phyloP scores from a whole-genome alignment of 2,329 filamentous ascomycete genomes.

The Samsoniella hepiali region DNA sequence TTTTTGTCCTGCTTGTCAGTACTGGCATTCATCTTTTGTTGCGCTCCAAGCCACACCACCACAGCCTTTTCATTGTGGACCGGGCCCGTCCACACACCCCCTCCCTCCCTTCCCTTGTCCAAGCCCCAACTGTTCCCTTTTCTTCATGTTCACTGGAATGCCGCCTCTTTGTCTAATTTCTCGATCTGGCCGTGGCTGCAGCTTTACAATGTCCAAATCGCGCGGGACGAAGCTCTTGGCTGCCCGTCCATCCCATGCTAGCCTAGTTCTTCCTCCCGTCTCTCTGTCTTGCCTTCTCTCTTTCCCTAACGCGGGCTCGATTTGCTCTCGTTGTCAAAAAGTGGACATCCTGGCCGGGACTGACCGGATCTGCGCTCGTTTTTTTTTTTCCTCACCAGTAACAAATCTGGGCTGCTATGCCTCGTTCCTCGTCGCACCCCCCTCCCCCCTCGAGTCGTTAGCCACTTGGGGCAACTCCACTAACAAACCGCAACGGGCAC shows the following conservation, averaged over 20 bases:
- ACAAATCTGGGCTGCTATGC: not conserved
- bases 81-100: not conserved
- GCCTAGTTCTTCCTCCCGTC: not conserved
- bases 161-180: not conserved
- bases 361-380: slow-evolving; percentile 17
- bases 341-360: slow-evolving; percentile 11
- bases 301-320: not conserved
- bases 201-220: not conserved
- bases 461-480: not conserved
- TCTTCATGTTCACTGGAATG: not conserved
- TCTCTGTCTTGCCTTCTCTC: not conserved
- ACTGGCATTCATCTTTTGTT: not conserved
- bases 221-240: not conserved
- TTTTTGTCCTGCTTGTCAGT: not conserved
- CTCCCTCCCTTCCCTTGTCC: not conserved
- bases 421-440: not conserved
- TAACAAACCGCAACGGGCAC: not conserved
- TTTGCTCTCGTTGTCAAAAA: not conserved
- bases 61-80: not conserved
- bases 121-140: not conserved
- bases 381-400: not conserved
- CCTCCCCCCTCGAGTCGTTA: not conserved
- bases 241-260: not conserved
- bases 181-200: slow-evolving; percentile 1
- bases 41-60: slow-evolving; percentile 5